Evolutionary conservation across 306 rosid species (phyloP), one percentile per base, ranked within the genome.

Genomic region (Dryas drummondii): DNA sequence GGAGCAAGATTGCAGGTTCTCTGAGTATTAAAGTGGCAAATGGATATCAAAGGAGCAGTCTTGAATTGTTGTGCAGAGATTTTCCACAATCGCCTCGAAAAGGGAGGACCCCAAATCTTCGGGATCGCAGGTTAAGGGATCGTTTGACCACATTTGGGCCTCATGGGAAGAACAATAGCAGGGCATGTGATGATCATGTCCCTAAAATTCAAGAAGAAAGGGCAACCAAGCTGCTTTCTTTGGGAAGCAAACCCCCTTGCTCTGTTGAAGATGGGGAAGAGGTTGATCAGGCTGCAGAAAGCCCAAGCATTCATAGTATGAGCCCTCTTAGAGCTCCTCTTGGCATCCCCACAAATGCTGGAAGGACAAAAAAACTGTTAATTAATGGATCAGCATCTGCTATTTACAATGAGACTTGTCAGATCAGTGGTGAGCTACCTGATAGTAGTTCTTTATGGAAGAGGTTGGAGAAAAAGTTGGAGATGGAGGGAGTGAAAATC

Each of bases 251-350:
- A 75, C 87, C 84, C 15, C 87, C 86, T 48, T 67, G 81, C 41
- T 74, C 80, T 37, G 84, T 70, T n/a, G 91, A 86, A 77, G 86
- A 91, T 42, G 87, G 85, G 57, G 89, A 87, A 78, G 92, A 89
- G 86, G 85, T 87, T 75, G 86, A 84, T 66, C 88, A 86, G 75
- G 84, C 76, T 66, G 76, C 79, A 74, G 92, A 80, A 58, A 72
- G 57, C 64, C 77, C 80, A 12, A 56, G 42, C 70, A 53, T 67
- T 66, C 40, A 26, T 46, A 64, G 77, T 55, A 74, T 68, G 70
- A 75, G 85, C 70, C 93, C 89, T 61, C 76, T 91, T 67, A 79
- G 7, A 74, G 90, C 90, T 57, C 96, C 97, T 76, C 88, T 91
- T 67, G 96, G 86, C 49, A 84, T 89, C 81, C 86, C 82, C 19